Evolutionary conservation across 371 early-diverging fungal genomes (phyloP), one percentile per base, ranked within the genome.

Genomic region (Syncephalastrum sp.): DNA sequence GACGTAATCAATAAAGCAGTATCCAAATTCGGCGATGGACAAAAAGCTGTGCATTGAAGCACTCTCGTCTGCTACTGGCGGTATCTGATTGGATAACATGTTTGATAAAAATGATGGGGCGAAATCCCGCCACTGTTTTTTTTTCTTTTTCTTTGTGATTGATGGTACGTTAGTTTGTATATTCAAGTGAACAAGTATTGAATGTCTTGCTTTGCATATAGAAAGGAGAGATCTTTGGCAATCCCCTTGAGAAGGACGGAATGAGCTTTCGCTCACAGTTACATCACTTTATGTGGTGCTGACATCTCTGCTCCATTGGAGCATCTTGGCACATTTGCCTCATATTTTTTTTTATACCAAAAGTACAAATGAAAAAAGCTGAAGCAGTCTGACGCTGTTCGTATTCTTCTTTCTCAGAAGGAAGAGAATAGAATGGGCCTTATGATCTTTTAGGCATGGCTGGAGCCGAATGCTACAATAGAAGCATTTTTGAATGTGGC

Each of bases 171-270:
- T 33, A 21, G 29, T 13, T 15, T 29, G 27, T 5, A 5, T 42
- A 21, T 46, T 17, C 27, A 27, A n/a, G 13, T 27, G 19, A 16
- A 23, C 38, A 43, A 25, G 24, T 16, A 19, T 4, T 50, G 25
- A 4, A 2, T 21, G 21, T 2, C 21, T 0, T 21, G 17, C 48
- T 51, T 21, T 23, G 54, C 19, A 23, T 51, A 21, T 66, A 64
- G 74, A 75, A 75, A 75, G 75, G 75, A 75, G 75, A 75, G 75
- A 75, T 65, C 72, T 75, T 75, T 75, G 75, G 75, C 75, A 71
- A 75, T 75, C 75, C 75, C 75, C 75, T 75, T 75, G 75, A 75
- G 69, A 75, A 75, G 75, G 75, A 75, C 75, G 75, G 75, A 75
- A 71, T 56, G 72, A 71, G 72, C 70, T 71, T 72, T 69, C 60